Percentiles rank a stretch among this genome's conserved stretches.
These are phyloP conservation scores for Botrytis deweyae DNA, from an alignment of 2,329 filamentous ascomycete species.

Conservation along the genomic window DNA sequence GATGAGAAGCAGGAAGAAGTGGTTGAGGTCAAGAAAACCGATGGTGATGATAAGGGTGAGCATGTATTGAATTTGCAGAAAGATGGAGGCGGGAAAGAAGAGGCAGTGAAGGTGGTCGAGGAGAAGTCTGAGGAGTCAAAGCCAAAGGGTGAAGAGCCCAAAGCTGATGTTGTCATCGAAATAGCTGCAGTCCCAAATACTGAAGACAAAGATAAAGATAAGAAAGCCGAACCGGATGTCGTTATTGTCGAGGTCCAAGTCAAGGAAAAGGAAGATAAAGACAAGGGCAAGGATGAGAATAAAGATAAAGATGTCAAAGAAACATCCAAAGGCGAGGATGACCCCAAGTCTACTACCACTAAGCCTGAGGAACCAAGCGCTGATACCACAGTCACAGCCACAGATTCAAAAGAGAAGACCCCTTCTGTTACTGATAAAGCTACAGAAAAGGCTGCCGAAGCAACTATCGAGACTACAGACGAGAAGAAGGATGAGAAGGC, in stretches of 20 bases:
- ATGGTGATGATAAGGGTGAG: slow-evolving; percentile 15
- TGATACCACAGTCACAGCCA: slow-evolving; percentile 12
- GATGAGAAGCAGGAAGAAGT: slow-evolving; percentile 13
- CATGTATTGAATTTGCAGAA: slow-evolving; percentile 15
- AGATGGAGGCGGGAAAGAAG: slow-evolving; percentile 1
- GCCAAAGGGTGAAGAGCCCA: slow-evolving; percentile 18
- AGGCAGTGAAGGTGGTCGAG: slow-evolving; percentile 15
- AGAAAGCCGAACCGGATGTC: background rate
- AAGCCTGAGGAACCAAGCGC: slow-evolving; percentile 2
- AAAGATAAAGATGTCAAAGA: background rate
- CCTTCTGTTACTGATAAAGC: background rate
- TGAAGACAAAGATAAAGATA: background rate
- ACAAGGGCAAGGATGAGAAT: background rate
- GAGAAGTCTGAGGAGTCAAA: background rate
- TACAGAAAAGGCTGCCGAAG: background rate
- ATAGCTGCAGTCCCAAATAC: background rate
- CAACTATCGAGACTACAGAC: background rate
- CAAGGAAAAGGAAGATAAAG: background rate
- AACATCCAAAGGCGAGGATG: slow-evolving; percentile 10
- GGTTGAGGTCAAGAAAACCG: slow-evolving; percentile 22
- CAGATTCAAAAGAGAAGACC: slow-evolving; percentile 17
- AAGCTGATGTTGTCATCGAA: background rate
- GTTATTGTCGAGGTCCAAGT: background rate
- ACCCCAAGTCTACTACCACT: background rate
- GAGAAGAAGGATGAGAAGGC: slow-evolving; percentile 13